Evolutionary conservation across 495 filamentous ascomycete genomes (phyloP).

Genomic region (Xylaria intraflava): DNA sequence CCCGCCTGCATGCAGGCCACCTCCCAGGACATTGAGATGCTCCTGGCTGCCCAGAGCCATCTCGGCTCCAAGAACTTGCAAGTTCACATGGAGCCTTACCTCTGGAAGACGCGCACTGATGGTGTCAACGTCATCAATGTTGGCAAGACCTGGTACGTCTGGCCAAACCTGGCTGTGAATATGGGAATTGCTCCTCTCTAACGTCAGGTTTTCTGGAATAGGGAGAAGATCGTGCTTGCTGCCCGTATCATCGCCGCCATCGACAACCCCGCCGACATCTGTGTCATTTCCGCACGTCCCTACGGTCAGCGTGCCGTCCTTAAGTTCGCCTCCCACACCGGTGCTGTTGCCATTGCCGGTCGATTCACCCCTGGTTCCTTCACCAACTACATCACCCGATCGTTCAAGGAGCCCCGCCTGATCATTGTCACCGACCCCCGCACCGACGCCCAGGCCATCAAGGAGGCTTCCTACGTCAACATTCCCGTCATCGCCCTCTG

Average conservation of each 20-base stretch:
- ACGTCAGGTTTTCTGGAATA: constrained; percentile 27
- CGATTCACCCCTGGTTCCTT: constrained; percentile 99
- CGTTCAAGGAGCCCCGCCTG: constrained; percentile 99
- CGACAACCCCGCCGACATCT: constrained; percentile 98
- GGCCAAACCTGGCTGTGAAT: not conserved
- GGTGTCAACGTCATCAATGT: constrained; percentile 98
- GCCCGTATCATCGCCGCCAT: constrained; percentile 97
- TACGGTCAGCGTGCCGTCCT: constrained; percentile 98
- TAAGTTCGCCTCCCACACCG: constrained; percentile 97
- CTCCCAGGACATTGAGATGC: constrained; percentile 91
- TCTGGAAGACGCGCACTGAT: constrained; percentile 97
- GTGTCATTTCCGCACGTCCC: constrained; percentile 97
- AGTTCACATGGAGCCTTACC: constrained; percentile 98
- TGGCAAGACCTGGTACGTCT: constrained; percentile 94
- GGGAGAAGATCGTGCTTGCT: constrained; percentile 99
- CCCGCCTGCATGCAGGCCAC: constrained; percentile 73
- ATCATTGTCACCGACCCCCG: constrained; percentile 99
- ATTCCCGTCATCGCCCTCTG: constrained; percentile 98
- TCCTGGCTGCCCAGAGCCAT: constrained; percentile 92
- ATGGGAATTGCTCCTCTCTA: constrained; percentile 5
- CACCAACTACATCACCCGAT: constrained; percentile 99
- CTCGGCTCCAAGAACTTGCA: constrained; percentile 98
- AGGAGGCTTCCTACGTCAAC: constrained; percentile 99
- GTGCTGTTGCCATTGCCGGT: constrained; percentile 95
- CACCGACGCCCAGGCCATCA: constrained; percentile 99